These are phyloP conservation scores for Santalum album DNA, from an alignment of 164 flowering plant species.

Conservation along the genomic window DNA sequence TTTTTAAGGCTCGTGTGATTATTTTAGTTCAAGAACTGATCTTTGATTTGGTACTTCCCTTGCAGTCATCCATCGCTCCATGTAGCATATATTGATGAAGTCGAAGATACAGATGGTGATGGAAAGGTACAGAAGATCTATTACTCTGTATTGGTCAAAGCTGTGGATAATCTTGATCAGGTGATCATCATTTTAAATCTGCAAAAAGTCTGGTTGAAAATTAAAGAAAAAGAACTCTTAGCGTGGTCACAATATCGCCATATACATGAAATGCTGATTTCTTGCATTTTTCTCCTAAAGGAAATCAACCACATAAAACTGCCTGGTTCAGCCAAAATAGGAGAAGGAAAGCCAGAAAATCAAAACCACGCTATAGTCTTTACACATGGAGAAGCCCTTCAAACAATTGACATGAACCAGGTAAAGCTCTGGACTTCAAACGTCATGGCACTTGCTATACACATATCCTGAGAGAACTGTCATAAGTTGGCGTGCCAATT, in stretches of 20 bases:
- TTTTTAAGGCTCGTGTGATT: background rate
- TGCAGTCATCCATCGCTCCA: background rate
- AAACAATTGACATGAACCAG: constrained; percentile 98
- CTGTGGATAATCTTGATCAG: constrained; percentile 16
- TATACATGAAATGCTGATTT: constrained; percentile 1
- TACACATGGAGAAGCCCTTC: constrained; percentile 95
- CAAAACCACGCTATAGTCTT: constrained; percentile 98
- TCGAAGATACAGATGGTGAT: background rate
- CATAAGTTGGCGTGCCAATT: constrained; percentile 2
- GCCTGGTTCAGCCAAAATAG: constrained; percentile 88
- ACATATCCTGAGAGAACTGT: background rate
- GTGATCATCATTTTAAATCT: constrained; percentile 32
- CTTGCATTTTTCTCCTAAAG: constrained; percentile 25
- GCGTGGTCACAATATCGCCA: background rate
- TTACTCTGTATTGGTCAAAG: background rate
- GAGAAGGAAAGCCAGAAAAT: constrained; percentile 99
- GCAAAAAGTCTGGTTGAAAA: no score
- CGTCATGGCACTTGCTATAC: background rate
- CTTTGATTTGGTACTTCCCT: background rate
- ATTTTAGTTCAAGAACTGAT: background rate
- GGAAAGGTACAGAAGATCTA: background rate
- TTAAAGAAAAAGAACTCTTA: background rate
- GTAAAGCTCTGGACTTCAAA: constrained; percentile 20
- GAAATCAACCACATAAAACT: constrained; percentile 93
- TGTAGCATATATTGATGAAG: background rate